phyloP scores from a whole-genome alignment of 148 eudicot genomes.

The Chenopodium album region DNA sequence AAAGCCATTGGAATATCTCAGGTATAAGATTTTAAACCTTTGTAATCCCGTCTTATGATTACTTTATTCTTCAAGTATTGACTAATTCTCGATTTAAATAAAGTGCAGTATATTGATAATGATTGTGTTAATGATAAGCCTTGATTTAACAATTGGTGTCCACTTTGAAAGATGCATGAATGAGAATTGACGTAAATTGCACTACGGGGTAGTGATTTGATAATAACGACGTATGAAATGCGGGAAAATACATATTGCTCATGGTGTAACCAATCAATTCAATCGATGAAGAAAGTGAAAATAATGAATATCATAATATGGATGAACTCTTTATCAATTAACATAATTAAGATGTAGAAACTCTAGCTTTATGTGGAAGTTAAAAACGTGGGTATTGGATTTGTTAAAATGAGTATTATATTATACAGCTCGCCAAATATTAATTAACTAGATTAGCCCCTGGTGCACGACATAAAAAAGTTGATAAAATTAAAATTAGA shows the following conservation, averaged over 20 bases:
- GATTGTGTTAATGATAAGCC: background rate
- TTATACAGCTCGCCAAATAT: no score
- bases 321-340: background rate
- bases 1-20: background rate
- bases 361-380: no score
- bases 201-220: background rate
- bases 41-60: background rate
- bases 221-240: no score
- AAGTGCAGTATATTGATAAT: background rate
- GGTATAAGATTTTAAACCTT: background rate
- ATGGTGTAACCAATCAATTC: background rate
- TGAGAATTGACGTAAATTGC: background rate
- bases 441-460: no score
- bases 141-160: background rate
- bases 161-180: background rate
- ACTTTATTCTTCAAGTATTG: background rate
- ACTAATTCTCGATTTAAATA: background rate
- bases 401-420: no score
- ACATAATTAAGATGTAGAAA: background rate
- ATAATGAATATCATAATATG: background rate
- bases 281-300: background rate
- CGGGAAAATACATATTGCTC: background rate
- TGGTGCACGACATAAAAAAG: no score
- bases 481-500: no score
- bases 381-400: no score